These are phyloP conservation scores for Dalbergia cultrata DNA, from an alignment of 306 rosid species.

Conservation along the genomic window DNA sequence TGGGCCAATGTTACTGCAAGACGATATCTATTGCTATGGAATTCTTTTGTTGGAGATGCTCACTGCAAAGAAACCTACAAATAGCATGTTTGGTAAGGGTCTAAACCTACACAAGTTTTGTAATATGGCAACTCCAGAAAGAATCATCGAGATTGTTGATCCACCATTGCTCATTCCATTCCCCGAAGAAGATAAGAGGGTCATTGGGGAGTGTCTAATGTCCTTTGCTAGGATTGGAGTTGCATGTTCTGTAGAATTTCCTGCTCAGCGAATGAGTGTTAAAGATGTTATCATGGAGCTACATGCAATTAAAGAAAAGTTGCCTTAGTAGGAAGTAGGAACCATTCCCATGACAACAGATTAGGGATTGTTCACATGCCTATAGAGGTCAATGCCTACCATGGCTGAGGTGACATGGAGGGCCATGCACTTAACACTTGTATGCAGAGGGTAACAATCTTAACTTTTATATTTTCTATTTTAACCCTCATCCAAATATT, in stretches of 20 bases:
- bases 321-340: too few species aligned
- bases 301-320: constrained; percentile 21
- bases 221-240: constrained; percentile 47
- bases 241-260: constrained; percentile 49
- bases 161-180: neutral
- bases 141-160: neutral
- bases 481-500: too few species aligned
- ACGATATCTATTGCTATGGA: constrained; percentile 21
- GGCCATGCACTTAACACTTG: too few species aligned
- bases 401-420: too few species aligned
- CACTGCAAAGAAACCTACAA: constrained; percentile 40
- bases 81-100: neutral
- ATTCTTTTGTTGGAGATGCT: constrained; percentile 48
- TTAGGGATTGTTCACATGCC: too few species aligned
- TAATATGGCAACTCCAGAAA: constrained; percentile 27
- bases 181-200: neutral
- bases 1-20: too few species aligned
- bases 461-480: too few species aligned
- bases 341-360: neutral
- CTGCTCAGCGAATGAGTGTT: constrained; percentile 11
- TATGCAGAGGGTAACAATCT: too few species aligned
- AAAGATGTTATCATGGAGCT: constrained; percentile 42
- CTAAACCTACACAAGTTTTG: constrained; percentile 29
- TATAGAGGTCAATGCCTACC: too few species aligned
- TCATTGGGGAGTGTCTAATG: constrained; percentile 26